Conservation (phyloP, 2,329 filamentous ascomycete species). For the Ceratocystis alfenasii region DNA sequence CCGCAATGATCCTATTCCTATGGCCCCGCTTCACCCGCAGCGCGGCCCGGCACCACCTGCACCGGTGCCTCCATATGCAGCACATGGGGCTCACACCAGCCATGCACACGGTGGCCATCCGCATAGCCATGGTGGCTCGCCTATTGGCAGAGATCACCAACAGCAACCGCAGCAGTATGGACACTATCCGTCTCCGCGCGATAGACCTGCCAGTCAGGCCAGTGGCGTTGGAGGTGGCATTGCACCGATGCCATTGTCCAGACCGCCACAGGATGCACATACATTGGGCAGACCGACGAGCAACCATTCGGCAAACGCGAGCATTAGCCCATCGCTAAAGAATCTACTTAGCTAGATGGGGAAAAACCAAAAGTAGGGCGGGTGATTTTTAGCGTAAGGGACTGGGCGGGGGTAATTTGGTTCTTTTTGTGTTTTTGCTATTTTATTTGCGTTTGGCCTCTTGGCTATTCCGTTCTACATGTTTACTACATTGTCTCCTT, state of each 20-base stretch:
- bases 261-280: conserved; percentile 31
- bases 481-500: too few species aligned
- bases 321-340: conserved; percentile 62
- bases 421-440: not conserved
- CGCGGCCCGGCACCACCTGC: conserved; percentile 1
- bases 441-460: not conserved
- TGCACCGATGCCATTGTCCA: not conserved
- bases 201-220: conserved; percentile 10
- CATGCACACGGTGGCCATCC: not conserved
- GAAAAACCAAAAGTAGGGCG: not conserved
- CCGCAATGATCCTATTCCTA: conserved; percentile 13
- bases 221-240: not conserved
- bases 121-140: conserved; percentile 12
- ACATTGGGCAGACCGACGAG: conserved; percentile 36
- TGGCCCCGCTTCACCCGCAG: conserved; percentile 14
- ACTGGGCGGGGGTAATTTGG: too few species aligned
- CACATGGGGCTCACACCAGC: not conserved
- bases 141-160: conserved; percentile 11
- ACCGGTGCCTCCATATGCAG: not conserved
- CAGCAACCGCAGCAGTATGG: conserved; percentile 23
- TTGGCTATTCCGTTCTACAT: too few species aligned
- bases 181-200: conserved; percentile 9
- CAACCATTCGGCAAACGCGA: conserved; percentile 42
- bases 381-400: too few species aligned
- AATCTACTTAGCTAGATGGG: conserved; percentile 54